Conservation (phyloP, 139 green algal genomes). For the Volvox africanus region DNA sequence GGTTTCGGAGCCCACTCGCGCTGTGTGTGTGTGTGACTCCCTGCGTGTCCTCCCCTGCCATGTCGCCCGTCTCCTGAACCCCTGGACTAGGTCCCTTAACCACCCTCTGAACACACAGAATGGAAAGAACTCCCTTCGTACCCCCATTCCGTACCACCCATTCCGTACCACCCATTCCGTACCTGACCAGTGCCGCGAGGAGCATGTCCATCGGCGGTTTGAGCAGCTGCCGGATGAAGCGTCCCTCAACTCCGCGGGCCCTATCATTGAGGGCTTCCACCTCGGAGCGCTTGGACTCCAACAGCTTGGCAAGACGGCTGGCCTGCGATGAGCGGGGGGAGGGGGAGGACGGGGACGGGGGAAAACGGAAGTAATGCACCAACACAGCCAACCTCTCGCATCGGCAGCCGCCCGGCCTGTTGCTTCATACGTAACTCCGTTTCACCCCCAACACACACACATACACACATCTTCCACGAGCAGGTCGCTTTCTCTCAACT, state of each 20-base stretch:
- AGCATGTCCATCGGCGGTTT: constrained; percentile 39
- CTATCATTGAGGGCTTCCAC: constrained; percentile 36
- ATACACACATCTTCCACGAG: too few relatives aligned
- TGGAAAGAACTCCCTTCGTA: too few relatives aligned
- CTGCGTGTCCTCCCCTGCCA: too few relatives aligned
- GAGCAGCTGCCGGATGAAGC: constrained; percentile 40
- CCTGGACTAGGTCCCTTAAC: too few relatives aligned
- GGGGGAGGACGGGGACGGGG: not conserved
- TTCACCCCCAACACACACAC: too few relatives aligned
- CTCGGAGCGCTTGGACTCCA: constrained; percentile 34
- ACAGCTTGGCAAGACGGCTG: not conserved
- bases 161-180: not conserved
- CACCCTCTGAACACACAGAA: too few relatives aligned
- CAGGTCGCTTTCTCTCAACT: too few relatives aligned
- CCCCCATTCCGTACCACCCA: not conserved
- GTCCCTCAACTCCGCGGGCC: constrained; percentile 19
- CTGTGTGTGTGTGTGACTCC: too few relatives aligned
- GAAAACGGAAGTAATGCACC: not conserved
- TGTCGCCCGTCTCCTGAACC: too few relatives aligned
- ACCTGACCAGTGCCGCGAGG: constrained; percentile 38
- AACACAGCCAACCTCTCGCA: not conserved
- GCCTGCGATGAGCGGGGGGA: not conserved
- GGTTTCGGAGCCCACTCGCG: too few relatives aligned
- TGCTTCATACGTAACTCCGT: too few relatives aligned
- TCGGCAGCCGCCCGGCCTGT: not conserved